These are phyloP conservation scores for Linnemannia hyalina DNA, from an alignment of 192 early-diverging fungal genomes.

Conservation along the genomic window DNA sequence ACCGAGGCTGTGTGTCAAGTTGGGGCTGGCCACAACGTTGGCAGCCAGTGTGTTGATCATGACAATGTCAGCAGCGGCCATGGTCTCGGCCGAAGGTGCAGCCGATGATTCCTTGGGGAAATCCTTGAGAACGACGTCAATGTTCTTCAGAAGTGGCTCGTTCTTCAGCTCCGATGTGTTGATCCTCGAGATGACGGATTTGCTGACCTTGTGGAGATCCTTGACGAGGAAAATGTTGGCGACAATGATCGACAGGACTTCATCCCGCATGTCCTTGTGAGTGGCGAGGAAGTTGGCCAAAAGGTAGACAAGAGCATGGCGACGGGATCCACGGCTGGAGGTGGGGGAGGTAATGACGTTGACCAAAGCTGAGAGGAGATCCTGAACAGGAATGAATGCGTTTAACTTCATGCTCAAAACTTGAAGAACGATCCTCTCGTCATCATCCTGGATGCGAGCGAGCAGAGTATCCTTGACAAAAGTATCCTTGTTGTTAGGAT, in stretches of 20 bases:
- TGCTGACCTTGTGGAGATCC: constrained; percentile 43
- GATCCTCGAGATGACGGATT: constrained; percentile 44
- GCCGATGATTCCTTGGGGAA: constrained; percentile 33
- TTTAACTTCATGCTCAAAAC: constrained; percentile 58
- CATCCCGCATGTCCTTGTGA: constrained; percentile 41
- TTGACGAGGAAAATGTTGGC: constrained; percentile 54
- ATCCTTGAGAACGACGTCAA: constrained; percentile 24
- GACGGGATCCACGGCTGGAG: constrained; percentile 20
- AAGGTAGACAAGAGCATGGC: constrained; percentile 45
- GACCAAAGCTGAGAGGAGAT: constrained; percentile 45
- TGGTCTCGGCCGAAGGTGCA: constrained; percentile 4
- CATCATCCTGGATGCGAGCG: constrained; percentile 64
- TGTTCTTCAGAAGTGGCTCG: constrained; percentile 40
- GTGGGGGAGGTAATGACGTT: constrained; percentile 29
- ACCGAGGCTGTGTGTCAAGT: constrained; percentile 21
- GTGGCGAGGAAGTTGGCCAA: constrained; percentile 50
- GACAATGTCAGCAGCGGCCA: constrained; percentile 30
- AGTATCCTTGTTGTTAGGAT: constrained; percentile 27
- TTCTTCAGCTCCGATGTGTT: constrained; percentile 32
- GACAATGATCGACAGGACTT: constrained; percentile 55
- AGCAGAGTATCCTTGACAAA: constrained; percentile 67
- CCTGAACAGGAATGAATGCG: constrained; percentile 28
- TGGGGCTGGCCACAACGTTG: constrained; percentile 30
- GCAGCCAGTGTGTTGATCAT: constrained; percentile 59
- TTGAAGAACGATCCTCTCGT: constrained; percentile 58